These are phyloP conservation scores for Calophaca sinica DNA, from an alignment of 306 rosid species.

Conservation along the genomic window DNA sequence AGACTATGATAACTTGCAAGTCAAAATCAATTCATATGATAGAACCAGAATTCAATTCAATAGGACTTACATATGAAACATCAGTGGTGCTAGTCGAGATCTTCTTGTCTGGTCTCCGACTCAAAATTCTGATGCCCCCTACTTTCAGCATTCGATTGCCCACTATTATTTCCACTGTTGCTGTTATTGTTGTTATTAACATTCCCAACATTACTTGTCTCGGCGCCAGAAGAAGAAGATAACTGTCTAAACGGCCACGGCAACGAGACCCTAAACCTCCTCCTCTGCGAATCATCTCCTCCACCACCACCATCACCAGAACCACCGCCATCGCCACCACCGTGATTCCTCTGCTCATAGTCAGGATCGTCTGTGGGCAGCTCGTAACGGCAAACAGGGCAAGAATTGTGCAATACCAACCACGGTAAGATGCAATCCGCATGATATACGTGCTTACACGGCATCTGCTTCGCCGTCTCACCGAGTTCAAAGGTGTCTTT, in stretches of 20 bases:
- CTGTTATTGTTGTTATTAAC: slow-evolving; percentile 33
- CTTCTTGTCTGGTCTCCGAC: slow-evolving; percentile 90
- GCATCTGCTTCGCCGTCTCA: slow-evolving; percentile 81
- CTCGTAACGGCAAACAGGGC: slow-evolving; percentile 95
- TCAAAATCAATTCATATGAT: slow-evolving; percentile 2
- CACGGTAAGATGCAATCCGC: slow-evolving; percentile 83
- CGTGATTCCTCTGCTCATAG: slow-evolving; percentile 67
- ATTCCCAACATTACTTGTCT: slow-evolving; percentile 71
- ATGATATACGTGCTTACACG: slow-evolving; percentile 91
- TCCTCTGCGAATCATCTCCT: slow-evolving; percentile 49
- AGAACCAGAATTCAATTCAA: slow-evolving; percentile 37
- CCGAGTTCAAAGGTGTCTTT: slow-evolving; percentile 77
- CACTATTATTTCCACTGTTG: slow-evolving; percentile 55
- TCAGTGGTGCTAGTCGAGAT: slow-evolving; percentile 72
- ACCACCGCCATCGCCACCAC: slow-evolving; percentile 44
- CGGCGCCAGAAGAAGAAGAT: slow-evolving; percentile 59
- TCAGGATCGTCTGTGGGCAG: slow-evolving; percentile 88
- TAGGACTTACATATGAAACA: slow-evolving; percentile 54
- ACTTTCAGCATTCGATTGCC: slow-evolving; percentile 61
- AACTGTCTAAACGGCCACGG: slow-evolving; percentile 65
- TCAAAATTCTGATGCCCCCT: slow-evolving; percentile 72
- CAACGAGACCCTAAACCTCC: slow-evolving; percentile 73
- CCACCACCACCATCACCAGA: background rate
- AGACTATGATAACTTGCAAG: slow-evolving; percentile 19
- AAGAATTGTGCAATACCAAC: slow-evolving; percentile 88